Evolutionary conservation across 139 green algal genomes (phyloP).

Genomic region (Marvania coccoides): DNA sequence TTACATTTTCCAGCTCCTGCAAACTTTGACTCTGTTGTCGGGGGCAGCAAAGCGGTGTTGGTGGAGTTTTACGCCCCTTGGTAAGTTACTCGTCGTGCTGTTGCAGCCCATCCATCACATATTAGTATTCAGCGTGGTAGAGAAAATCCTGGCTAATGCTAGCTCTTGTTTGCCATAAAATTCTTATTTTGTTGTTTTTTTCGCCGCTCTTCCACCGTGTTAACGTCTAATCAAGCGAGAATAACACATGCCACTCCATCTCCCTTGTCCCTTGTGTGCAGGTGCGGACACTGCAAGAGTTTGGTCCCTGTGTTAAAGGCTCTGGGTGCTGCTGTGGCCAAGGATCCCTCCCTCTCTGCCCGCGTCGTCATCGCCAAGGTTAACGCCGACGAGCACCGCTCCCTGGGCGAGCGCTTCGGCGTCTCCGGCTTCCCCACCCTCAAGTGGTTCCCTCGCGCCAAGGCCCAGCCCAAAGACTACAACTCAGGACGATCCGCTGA

Average conservation of each 20-base stretch:
- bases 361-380: conserved; percentile 76
- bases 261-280: background rate
- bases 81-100: no score
- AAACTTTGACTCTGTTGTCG: conserved; percentile 58
- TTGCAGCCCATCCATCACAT: no score
- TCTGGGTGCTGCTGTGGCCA: conserved; percentile 51
- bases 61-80: conserved; percentile 31
- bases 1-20: conserved; percentile 42
- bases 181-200: background rate
- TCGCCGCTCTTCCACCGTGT: no score
- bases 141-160: no score
- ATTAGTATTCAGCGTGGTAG: no score
- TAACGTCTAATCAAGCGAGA: no score
- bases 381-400: conserved; percentile 67
- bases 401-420: conserved; percentile 61
- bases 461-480: conserved; percentile 46
- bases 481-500: conserved; percentile 37
- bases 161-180: no score
- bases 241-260: background rate
- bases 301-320: conserved; percentile 56
- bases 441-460: conserved; percentile 66
- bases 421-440: conserved; percentile 80
- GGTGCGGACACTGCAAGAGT: conserved; percentile 67
- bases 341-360: conserved; percentile 55
- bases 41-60: conserved; percentile 53